Evolutionary conservation across 306 rosid genomes (phyloP), one percentile per base, ranked within the genome.

Genomic region (Gastrolobium bilobum): DNA sequence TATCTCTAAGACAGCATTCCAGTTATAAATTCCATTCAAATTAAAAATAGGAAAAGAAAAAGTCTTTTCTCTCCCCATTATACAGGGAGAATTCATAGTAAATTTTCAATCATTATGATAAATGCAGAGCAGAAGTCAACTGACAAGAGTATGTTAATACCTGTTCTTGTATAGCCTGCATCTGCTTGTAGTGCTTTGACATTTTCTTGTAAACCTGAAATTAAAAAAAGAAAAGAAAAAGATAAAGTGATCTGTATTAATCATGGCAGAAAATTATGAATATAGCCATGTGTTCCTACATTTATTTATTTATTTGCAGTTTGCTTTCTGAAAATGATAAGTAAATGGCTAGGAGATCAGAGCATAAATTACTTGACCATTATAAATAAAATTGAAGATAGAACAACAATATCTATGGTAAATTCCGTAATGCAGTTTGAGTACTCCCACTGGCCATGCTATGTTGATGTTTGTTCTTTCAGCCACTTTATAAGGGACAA

Each of bases 141-240:
- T 66, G 13, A 67, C 10, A 5, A 38, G 62, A 56, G 42, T 43
- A 71, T 42, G 68, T 53, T 26, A 66, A 68, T 81, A 92, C 98
- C 94, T 92, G 99, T 79, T 91, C 98, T 74, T 91, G 93, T 68
- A 95, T 85, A 63, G 77, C 86, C 70, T 89, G 97, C 95, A 95
- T 84, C 81, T 85, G 91, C 70, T 85, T 58, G 53, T 77, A 79
- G 81, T 87, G 97, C 83, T 94, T 94, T 10, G 79, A 83, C 91
- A 95, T 75, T 87, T 91, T 95, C 87, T 88, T 92, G 33, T 64
- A 35, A 58, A 86, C 94, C 99, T 95, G 90, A 57, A 58, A 71
- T 80, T 53, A 63, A 3, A 2, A 15, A 77, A 71, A 71, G 63
- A 74, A 79, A 57, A 76, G 5, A 3, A 8, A 73, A 68, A 50